Percentiles rank a stretch among this genome's conserved stretches.
phyloP scores from a whole-genome alignment of 2,329 filamentous ascomycete species.

The Venturia oleaginea region DNA sequence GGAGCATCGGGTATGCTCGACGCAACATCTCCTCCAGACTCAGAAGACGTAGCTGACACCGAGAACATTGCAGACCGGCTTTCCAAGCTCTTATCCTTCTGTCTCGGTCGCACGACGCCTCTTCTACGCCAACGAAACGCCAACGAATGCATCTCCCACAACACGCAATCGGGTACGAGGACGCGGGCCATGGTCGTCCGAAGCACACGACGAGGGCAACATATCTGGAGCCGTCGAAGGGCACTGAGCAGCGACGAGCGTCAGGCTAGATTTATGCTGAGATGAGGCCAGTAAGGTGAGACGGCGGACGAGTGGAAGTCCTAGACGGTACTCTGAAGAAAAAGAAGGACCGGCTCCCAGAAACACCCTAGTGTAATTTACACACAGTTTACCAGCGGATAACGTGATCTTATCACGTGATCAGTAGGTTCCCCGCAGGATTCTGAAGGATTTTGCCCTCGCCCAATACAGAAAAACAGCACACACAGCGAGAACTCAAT shows the following conservation, averaged over 20 bases:
- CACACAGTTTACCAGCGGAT: no score
- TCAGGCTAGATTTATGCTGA: not conserved
- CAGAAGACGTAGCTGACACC: not conserved
- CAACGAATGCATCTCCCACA: not conserved
- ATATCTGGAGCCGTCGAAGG: not conserved
- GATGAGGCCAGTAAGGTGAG: not conserved
- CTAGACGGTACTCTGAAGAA: no score
- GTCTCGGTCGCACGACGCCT: not conserved
- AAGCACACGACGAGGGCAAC: not conserved
- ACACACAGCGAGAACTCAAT: no score
- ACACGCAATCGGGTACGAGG: not conserved
- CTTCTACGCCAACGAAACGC: not conserved
- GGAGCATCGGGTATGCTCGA: not conserved
- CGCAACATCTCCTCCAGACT: not conserved
- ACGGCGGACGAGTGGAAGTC: not conserved
- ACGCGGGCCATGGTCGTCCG: not conserved
- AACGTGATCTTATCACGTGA: not conserved
- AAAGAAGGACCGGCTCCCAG: not conserved
- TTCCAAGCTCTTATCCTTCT: constrained; percentile 1
- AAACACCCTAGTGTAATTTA: not conserved
- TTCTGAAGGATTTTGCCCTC: not conserved
- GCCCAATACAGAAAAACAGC: no score
- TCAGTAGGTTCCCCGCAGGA: not conserved
- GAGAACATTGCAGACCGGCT: not conserved
- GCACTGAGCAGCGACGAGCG: not conserved